A percentile compares a stretch with the other conserved stretches of the same genome.
Conservation (phyloP, 306 rosid species). For the Carpinus viminea region DNA sequence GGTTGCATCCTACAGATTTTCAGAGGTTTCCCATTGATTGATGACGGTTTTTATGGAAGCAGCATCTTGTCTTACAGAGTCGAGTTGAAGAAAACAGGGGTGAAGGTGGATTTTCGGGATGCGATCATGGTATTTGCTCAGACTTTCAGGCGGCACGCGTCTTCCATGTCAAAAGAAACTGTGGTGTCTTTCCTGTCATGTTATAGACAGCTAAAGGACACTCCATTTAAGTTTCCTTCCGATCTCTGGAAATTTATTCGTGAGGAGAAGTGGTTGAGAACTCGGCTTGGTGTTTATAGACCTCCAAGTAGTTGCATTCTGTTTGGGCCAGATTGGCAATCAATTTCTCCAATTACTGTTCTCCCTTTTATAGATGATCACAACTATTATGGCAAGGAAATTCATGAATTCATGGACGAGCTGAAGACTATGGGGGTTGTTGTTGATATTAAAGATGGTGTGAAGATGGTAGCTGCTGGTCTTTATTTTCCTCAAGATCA, state of each 20-base stretch:
- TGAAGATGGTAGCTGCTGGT: slow-evolving; percentile 35
- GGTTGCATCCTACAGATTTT: slow-evolving; percentile 64
- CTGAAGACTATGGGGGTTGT: slow-evolving; percentile 57
- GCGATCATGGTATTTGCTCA: slow-evolving; percentile 37
- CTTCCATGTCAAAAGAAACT: slow-evolving; percentile 26
- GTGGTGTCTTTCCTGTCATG: slow-evolving; percentile 54
- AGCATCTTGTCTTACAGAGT: slow-evolving; percentile 24
- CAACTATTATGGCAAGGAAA: slow-evolving; percentile 40
- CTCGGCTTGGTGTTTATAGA: slow-evolving; percentile 42
- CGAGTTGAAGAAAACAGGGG: slow-evolving; percentile 48
- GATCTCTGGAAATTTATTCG: slow-evolving; percentile 24
- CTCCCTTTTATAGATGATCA: slow-evolving; percentile 76
- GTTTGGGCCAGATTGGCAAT: slow-evolving; percentile 60
- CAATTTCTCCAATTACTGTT: slow-evolving; percentile 49
- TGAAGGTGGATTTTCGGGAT: slow-evolving; percentile 53
- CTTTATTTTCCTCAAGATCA: slow-evolving; percentile 47
- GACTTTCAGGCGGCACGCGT: slow-evolving; percentile 42
- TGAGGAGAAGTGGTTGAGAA: slow-evolving; percentile 54
- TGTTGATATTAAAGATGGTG: slow-evolving; percentile 48
- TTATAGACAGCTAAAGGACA: slow-evolving; percentile 35
- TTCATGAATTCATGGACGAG: slow-evolving; percentile 51
- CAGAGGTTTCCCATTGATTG: slow-evolving; percentile 49
- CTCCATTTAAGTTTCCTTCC: slow-evolving; percentile 25
- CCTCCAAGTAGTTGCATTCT: slow-evolving; percentile 61
- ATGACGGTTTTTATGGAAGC: slow-evolving; percentile 44